Percentiles rank a stretch among this genome's conserved stretches.
Conservation (phyloP, 768 basidiomycete genomes). For the Suillus lakei region DNA sequence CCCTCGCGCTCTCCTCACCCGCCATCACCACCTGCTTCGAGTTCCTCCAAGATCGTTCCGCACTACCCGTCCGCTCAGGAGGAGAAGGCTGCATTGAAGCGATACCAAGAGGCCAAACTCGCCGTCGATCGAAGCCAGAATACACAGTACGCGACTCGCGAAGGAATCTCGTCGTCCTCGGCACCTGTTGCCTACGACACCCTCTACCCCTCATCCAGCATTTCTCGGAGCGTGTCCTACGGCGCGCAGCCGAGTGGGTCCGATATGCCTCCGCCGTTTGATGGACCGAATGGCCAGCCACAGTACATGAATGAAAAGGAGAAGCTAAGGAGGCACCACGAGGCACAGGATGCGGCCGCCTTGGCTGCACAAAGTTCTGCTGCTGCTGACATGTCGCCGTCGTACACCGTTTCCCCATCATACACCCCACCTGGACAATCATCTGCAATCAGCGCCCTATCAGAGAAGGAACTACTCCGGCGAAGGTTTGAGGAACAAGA, state of each 20-base stretch:
- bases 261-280: constrained; percentile 61
- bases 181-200: constrained; percentile 67
- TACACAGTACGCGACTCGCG: constrained; percentile 27
- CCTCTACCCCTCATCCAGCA: constrained; percentile 51
- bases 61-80: constrained; percentile 68
- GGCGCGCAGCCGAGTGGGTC: constrained; percentile 32
- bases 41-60: constrained; percentile 36
- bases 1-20: constrained; percentile 38
- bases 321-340: constrained; percentile 62
- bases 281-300: constrained; percentile 42
- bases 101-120: constrained; percentile 72
- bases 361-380: constrained; percentile 29
- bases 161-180: constrained; percentile 30
- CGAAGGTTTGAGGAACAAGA: constrained; percentile 64
- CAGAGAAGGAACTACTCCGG: constrained; percentile 64
- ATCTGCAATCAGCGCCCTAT: constrained; percentile 28
- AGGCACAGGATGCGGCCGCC: constrained; percentile 67
- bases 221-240: constrained; percentile 23
- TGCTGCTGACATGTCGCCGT: constrained; percentile 19
- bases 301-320: constrained; percentile 68
- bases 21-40: constrained; percentile 32
- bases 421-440: constrained; percentile 27
- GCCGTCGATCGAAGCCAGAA: constrained; percentile 69
- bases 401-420: constrained; percentile 20
- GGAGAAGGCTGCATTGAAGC: constrained; percentile 72